phyloP scores from a whole-genome alignment of 2,329 filamentous ascomycete species.

The Neurospora crassa region DNA sequence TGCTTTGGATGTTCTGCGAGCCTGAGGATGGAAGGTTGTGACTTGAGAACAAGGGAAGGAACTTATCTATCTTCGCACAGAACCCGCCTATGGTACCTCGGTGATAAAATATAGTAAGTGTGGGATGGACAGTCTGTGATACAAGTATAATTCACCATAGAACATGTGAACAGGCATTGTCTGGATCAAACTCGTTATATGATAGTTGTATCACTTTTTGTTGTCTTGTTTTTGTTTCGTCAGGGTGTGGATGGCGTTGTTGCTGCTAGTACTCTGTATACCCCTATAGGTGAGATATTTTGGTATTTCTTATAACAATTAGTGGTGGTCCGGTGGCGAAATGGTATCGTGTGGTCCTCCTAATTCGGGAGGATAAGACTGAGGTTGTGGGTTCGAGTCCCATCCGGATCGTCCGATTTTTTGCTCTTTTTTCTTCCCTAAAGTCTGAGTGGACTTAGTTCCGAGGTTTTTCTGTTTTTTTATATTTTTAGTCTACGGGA shows the following conservation, averaged over 20 bases:
- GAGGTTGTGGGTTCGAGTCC: neutral
- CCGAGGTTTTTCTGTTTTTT: neutral
- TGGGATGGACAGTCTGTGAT: neutral
- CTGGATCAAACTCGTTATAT: neutral
- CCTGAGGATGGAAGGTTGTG: constrained; percentile 1
- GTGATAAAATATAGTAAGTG: neutral
- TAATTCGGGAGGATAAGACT: neutral
- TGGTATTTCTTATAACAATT: neutral
- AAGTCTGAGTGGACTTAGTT: neutral
- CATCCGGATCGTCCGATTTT: neutral
- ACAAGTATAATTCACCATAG: neutral
- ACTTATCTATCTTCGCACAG: neutral
- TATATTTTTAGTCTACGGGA: neutral
- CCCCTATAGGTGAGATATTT: neutral
- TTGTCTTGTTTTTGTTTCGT: neutral
- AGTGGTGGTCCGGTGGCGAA: neutral
- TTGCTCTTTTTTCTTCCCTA: neutral
- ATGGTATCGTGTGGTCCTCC: constrained; percentile 1
- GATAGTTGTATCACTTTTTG: neutral
- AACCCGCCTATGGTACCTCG: neutral
- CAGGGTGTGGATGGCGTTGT: neutral
- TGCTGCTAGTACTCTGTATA: neutral
- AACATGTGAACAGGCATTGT: neutral
- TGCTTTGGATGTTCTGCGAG: constrained; percentile 20
- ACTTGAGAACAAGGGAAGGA: neutral